A percentile compares a stretch with the other conserved stretches of the same genome.
phyloP scores from a whole-genome alignment of 2,329 filamentous ascomycete genomes.

The Sphaerostilbella broomeana region DNA sequence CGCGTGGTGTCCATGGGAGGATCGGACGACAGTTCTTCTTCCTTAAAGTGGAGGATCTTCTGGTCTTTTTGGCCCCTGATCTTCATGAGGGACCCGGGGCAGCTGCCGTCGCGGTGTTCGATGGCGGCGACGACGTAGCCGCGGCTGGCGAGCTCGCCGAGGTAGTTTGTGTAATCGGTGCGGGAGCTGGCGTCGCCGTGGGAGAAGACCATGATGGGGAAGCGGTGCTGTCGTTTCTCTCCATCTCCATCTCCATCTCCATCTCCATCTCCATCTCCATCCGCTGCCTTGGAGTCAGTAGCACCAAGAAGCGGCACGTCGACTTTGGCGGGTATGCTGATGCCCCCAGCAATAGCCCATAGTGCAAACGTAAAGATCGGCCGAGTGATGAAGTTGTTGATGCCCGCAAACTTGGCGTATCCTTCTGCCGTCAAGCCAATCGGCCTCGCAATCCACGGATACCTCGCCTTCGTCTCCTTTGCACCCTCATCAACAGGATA shows the following conservation, averaged over 20 bases:
- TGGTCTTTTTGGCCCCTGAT: slow-evolving; percentile 24
- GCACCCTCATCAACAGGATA: slow-evolving; percentile 34
- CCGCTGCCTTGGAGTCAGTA: slow-evolving; percentile 1
- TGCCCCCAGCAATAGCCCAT: slow-evolving; percentile 35
- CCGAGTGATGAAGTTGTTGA: slow-evolving; percentile 37
- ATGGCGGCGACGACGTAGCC: slow-evolving; percentile 44
- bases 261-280: background rate
- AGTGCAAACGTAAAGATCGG: slow-evolving; percentile 38
- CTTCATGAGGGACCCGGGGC: slow-evolving; percentile 37
- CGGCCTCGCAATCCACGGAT: slow-evolving; percentile 40
- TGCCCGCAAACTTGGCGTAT: slow-evolving; percentile 39
- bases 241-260: background rate
- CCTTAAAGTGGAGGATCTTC: slow-evolving; percentile 29
- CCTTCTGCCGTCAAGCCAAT: slow-evolving; percentile 39
- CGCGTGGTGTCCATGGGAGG: slow-evolving; percentile 28
- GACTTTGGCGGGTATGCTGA: slow-evolving; percentile 42
- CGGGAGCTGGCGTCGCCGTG: slow-evolving; percentile 45
- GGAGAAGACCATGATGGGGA: slow-evolving; percentile 45
- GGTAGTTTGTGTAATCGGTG: slow-evolving; percentile 46
- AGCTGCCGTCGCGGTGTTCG: slow-evolving; percentile 47
- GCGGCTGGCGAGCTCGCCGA: slow-evolving; percentile 43
- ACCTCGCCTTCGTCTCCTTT: slow-evolving; percentile 23
- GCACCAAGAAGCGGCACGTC: slow-evolving; percentile 35
- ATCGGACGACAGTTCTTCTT: slow-evolving; percentile 26
- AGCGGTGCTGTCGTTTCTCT: slow-evolving; percentile 17